Evolutionary conservation across 768 basidiomycete genomes (phyloP), one percentile per base, ranked within the genome.

Genomic region (Rhodotorula diobovata): DNA sequence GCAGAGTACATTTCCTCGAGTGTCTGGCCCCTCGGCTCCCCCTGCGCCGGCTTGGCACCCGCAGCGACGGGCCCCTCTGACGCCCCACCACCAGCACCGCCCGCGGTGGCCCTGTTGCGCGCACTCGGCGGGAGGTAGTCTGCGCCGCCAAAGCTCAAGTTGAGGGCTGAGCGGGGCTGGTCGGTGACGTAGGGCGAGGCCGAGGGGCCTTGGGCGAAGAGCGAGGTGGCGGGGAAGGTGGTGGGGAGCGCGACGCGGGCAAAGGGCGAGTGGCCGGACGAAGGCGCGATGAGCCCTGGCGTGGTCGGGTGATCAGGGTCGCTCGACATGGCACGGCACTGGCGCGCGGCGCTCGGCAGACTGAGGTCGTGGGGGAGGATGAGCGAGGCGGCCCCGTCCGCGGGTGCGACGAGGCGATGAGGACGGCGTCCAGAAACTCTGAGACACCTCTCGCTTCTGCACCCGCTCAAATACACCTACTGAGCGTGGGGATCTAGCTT

Each of bases 1-100:
- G 95, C 89, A 76, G 90, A 90, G 79, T 98, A 99, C 93, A 96
- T 95, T 83, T 97, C 94, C 82, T 97, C 94, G 77, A 96, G 90
- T 89, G 73, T 75, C 74, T 75, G 72, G 1, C 55, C 60, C 28
- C 67, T 25, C 21, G 59, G 58, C 10, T 75, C 64, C 1, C 21
- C 54, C 32, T 6, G 46, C 32, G 1, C 34, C 61, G 21, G 25
- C 39, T 25, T 28, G 23, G 12, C 48, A 14, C 21, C 10, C 9
- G 21, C 46, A 35, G 32, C 37, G 54, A 32, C 30, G 63, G 16
- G 30, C 2, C 39, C 10, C 23, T 43, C 41, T 15, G 41, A 12
- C 11, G 30, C 57, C 55, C 23, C 23, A 2, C 20, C 46, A 23
- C 23, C 20, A 4, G 23, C 21, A 21, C 6, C 11, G 23, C 65